Evolutionary conservation across 345 rosid species (phyloP).

Genomic region (Microcos paniculata): DNA sequence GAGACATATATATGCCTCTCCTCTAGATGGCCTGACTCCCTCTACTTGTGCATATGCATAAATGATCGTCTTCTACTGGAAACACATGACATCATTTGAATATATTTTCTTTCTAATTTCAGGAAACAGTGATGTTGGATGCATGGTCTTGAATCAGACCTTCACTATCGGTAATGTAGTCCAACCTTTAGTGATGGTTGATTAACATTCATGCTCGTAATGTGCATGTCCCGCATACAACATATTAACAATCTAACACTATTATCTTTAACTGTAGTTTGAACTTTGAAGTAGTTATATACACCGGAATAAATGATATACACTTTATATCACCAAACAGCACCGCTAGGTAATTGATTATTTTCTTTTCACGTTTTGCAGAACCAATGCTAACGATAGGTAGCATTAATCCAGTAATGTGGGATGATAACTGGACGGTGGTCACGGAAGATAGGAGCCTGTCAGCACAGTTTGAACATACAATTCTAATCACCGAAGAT

Average conservation of each 20-base stretch:
- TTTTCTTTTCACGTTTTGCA: slow-evolving; percentile 24
- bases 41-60: background rate
- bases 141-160: slow-evolving; percentile 87
- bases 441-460: slow-evolving; percentile 87
- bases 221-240: background rate
- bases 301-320: background rate
- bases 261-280: background rate
- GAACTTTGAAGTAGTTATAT: background rate
- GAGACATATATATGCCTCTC: background rate
- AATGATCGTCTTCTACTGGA: background rate
- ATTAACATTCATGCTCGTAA: slow-evolving; percentile 1
- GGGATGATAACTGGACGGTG: slow-evolving; percentile 95
- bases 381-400: slow-evolving; percentile 95
- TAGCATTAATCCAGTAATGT: slow-evolving; percentile 68
- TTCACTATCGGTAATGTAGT: slow-evolving; percentile 68
- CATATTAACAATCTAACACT: background rate
- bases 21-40: background rate
- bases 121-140: slow-evolving; percentile 79
- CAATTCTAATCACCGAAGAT: slow-evolving; percentile 70
- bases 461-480: slow-evolving; percentile 94
- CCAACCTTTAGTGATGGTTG: background rate
- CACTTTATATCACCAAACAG: background rate
- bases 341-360: background rate
- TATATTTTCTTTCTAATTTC: slow-evolving; percentile 10
- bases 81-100: too few relatives aligned